Percentiles rank a stretch among this genome's conserved stretches.
These are phyloP conservation scores for Brasenia schreberi DNA, from an alignment of 164 flowering plant genomes.

Conservation along the genomic window DNA sequence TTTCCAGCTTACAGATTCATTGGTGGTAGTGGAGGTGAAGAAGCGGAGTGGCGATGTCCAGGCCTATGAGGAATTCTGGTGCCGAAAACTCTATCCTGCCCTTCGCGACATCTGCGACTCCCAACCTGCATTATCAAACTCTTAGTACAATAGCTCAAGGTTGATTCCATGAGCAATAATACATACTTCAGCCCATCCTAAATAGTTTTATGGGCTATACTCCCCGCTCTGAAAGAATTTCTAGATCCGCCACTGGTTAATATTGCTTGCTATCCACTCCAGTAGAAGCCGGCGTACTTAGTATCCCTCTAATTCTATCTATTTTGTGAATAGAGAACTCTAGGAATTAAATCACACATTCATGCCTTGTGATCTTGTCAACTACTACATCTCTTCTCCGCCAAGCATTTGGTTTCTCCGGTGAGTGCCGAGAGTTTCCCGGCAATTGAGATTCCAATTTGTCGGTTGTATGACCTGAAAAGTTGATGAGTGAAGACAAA, in stretches of 20 bases:
- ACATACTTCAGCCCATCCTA: too few relatives aligned
- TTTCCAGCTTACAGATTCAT: constrained; percentile 3
- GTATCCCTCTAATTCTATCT: too few relatives aligned
- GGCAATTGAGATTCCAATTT: too few relatives aligned
- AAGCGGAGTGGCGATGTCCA: constrained; percentile 2
- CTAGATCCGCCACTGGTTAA: too few relatives aligned
- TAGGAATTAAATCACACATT: neutral
- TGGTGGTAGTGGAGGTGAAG: constrained; percentile 5
- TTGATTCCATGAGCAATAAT: neutral
- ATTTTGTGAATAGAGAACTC: neutral
- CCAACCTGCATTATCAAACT: neutral
- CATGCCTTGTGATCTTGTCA: neutral
- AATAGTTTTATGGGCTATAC: too few relatives aligned
- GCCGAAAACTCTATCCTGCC: neutral
- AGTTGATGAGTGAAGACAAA: neutral
- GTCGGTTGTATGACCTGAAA: neutral
- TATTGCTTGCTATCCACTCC: too few relatives aligned
- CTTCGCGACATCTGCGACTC: neutral
- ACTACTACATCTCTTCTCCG: neutral
- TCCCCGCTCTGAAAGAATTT: too few relatives aligned
- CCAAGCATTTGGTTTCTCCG: neutral
- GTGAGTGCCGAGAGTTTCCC: too few relatives aligned
- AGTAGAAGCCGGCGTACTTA: too few relatives aligned
- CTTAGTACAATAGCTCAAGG: neutral
- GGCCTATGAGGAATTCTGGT: constrained; percentile 3